Evolutionary conservation across 305 asterid genomes (phyloP).

Genomic region (Euphrasia arctica): DNA sequence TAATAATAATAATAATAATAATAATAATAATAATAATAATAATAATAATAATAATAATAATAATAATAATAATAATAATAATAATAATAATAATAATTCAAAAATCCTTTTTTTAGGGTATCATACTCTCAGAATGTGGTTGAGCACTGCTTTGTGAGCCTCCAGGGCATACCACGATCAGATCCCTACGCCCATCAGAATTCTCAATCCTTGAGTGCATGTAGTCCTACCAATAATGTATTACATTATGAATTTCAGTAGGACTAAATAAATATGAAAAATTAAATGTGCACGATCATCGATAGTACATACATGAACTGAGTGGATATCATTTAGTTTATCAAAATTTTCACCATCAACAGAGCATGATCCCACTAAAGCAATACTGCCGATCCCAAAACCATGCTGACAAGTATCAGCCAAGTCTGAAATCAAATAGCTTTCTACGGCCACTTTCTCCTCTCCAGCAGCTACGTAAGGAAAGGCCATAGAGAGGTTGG

Average conservation of each 20-base stretch:
- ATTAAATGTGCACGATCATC: slow-evolving; percentile 2
- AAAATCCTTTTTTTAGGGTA: slow-evolving; percentile 9
- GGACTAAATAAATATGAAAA: slow-evolving; percentile 12
- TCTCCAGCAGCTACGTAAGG: slow-evolving; percentile 72
- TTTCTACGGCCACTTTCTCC: slow-evolving; percentile 57
- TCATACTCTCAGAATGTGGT: slow-evolving; percentile 63
- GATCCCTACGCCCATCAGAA: slow-evolving; percentile 50
- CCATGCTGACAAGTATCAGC: slow-evolving; percentile 58
- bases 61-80: background rate
- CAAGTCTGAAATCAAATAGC: slow-evolving; percentile 72
- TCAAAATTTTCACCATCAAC: slow-evolving; percentile 58
- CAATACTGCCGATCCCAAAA: slow-evolving; percentile 46
- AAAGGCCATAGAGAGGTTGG: slow-evolving; percentile 80
- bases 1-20: too few species aligned
- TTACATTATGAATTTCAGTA: slow-evolving; percentile 15
- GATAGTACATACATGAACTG: slow-evolving; percentile 59
- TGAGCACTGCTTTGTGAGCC: slow-evolving; percentile 45
- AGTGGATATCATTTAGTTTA: slow-evolving; percentile 51
- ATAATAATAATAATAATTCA: background rate
- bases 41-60: too few species aligned
- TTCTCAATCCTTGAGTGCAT: slow-evolving; percentile 56
- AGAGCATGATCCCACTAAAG: slow-evolving; percentile 68
- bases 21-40: too few species aligned
- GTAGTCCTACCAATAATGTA: slow-evolving; percentile 52
- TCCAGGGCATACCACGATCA: slow-evolving; percentile 71